A percentile compares a stretch with the other conserved stretches of the same genome.
phyloP scores from a whole-genome alignment of 352 stramenopile genomes.

The Globisporangium viniferum region DNA sequence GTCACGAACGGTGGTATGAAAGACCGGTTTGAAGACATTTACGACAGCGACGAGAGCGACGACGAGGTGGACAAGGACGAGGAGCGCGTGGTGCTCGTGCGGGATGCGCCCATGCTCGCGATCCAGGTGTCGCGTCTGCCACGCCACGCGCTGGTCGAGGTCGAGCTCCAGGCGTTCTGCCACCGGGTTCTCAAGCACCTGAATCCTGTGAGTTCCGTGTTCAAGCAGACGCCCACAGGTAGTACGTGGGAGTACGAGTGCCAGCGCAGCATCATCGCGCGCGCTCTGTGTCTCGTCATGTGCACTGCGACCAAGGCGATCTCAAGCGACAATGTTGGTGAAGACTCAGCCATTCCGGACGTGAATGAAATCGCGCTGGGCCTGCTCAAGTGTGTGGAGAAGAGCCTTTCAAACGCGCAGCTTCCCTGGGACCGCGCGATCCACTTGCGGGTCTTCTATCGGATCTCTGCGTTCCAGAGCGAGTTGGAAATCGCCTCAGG shows the following conservation, averaged over 20 bases:
- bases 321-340: too few relatives aligned
- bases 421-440: constrained; percentile 63
- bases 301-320: constrained; percentile 24
- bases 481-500: constrained; percentile 45
- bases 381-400: constrained; percentile 13
- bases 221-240: neutral
- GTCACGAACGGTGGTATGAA: constrained; percentile 41
- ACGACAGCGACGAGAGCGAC: constrained; percentile 75
- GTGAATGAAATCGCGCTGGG: constrained; percentile 23
- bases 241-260: constrained; percentile 13
- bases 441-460: constrained; percentile 74
- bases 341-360: constrained; percentile 11
- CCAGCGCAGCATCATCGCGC: constrained; percentile 38
- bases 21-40: constrained; percentile 53
- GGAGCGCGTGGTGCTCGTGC: constrained; percentile 38
- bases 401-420: constrained; percentile 34
- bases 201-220: constrained; percentile 19
- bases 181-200: constrained; percentile 62
- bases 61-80: constrained; percentile 69
- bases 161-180: constrained; percentile 74
- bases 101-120: constrained; percentile 48
- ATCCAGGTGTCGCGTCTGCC: constrained; percentile 71
- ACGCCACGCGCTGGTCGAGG: constrained; percentile 64
- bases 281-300: constrained; percentile 52
- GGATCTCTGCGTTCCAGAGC: constrained; percentile 37